phyloP scores from a whole-genome alignment of 148 eudicot genomes.

The Heliosperma pusillum region DNA sequence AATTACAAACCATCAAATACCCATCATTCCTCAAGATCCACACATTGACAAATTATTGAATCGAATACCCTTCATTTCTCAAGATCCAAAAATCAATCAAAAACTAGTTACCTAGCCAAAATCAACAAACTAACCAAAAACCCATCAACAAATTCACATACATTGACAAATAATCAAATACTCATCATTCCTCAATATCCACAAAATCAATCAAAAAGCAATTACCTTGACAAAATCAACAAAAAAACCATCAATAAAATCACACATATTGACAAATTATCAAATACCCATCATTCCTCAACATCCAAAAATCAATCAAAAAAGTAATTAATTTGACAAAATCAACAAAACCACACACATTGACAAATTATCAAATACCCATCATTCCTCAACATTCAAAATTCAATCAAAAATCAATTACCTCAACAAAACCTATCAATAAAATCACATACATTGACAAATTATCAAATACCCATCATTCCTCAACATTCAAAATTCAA shows the following conservation, averaged over 20 bases:
- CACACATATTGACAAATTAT: not conserved
- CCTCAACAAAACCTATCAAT: not conserved
- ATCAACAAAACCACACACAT: not conserved
- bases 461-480: not conserved
- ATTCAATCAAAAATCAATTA: not conserved
- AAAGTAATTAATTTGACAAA: not conserved
- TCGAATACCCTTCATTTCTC: too few relatives aligned
- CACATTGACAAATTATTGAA: too few relatives aligned
- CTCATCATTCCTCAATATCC: conserved; percentile 4
- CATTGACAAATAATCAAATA: not conserved
- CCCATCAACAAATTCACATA: not conserved
- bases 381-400: conserved; percentile 4
- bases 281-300: not conserved
- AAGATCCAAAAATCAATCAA: too few relatives aligned
- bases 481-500: not conserved
- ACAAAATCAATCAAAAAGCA: not conserved
- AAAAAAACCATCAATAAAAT: too few relatives aligned
- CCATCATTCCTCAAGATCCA: too few relatives aligned
- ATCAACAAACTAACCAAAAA: too few relatives aligned
- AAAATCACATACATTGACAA: not conserved
- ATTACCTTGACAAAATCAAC: too few relatives aligned
- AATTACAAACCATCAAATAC: too few relatives aligned
- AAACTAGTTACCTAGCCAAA: too few relatives aligned
- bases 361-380: not conserved
- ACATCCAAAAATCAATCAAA: not conserved